A percentile compares a stretch with the other conserved stretches of the same genome.
Evolutionary conservation across 768 basidiomycete species (phyloP).

Genomic region (Collybia sordida): DNA sequence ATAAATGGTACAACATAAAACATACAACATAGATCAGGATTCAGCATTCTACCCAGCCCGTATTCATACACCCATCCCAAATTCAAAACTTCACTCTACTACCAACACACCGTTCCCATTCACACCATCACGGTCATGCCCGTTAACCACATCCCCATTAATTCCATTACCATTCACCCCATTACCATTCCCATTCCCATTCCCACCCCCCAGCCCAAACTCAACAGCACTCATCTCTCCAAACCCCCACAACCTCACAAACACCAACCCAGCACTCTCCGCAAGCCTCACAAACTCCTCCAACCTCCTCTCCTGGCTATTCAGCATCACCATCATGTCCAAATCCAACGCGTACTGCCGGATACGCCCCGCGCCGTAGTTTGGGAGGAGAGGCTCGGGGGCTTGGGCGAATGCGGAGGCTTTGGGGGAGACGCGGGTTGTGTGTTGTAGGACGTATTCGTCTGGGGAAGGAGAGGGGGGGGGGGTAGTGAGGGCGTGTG

Average conservation of each 20-base stretch:
- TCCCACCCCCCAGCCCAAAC: too few relatives aligned
- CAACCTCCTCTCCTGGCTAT: conserved; percentile 42
- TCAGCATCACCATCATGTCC: conserved; percentile 40
- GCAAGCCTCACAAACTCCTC: conserved; percentile 38
- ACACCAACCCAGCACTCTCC: conserved; percentile 28
- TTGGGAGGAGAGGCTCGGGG: conserved; percentile 44
- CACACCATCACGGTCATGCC: too few relatives aligned
- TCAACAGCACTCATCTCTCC: too few relatives aligned
- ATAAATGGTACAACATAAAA: too few relatives aligned
- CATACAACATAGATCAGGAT: too few relatives aligned
- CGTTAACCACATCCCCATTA: too few relatives aligned
- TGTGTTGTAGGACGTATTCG: conserved; percentile 32
- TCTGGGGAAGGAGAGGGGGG: conserved; percentile 18
- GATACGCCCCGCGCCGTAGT: conserved; percentile 40
- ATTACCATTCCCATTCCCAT: too few relatives aligned
- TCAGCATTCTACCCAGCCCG: too few relatives aligned
- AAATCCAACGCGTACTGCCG: conserved; percentile 43
- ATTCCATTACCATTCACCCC: too few relatives aligned
- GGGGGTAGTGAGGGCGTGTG: not conserved
- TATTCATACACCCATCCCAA: too few relatives aligned
- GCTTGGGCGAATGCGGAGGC: conserved; percentile 22
- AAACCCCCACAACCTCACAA: conserved; percentile 32
- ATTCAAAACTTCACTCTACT: too few relatives aligned
- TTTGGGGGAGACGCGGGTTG: conserved; percentile 13
- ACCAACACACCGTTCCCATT: too few relatives aligned